Conservation (phyloP, 257 asterid genomes). For the Jaltomata sinuosa region DNA sequence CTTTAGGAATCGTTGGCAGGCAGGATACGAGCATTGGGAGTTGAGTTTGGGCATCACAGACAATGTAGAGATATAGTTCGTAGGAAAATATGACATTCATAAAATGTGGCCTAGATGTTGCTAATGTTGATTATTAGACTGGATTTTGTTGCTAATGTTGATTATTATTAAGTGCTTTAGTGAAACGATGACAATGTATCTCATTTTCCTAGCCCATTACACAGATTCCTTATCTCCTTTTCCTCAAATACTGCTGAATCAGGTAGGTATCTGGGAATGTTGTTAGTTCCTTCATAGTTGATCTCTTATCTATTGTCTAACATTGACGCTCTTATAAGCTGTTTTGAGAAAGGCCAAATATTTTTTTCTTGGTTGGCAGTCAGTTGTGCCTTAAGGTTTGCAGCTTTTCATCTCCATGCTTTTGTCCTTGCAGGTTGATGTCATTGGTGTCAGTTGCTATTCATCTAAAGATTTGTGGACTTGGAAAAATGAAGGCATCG, state of each 20-base stretch:
- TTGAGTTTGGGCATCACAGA: not conserved
- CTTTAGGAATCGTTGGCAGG: not conserved
- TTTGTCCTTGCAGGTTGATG: slow-evolving; percentile 61
- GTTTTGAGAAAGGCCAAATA: not conserved
- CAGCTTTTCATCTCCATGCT: not conserved
- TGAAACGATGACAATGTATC: not conserved
- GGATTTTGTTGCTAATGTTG: not conserved
- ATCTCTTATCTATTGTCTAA: not conserved
- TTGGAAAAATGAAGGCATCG: slow-evolving; percentile 94
- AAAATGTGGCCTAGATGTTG: not conserved
- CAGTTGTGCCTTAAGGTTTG: not conserved
- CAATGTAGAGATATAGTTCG: not conserved
- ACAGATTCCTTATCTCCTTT: not conserved
- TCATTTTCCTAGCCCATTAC: not conserved
- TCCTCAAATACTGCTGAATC: not conserved
- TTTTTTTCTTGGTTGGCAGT: not conserved
- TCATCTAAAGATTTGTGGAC: slow-evolving; percentile 89
- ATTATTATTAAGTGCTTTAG: not conserved
- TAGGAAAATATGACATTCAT: not conserved
- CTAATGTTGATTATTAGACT: not conserved
- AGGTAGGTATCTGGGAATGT: not conserved
- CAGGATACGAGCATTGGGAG: not conserved
- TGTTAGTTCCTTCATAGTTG: not conserved
- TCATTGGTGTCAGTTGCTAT: slow-evolving; percentile 91
- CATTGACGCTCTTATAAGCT: not conserved